Conservation (phyloP, 164 flowering plant species). For the Dillenia suffruticosa region DNA sequence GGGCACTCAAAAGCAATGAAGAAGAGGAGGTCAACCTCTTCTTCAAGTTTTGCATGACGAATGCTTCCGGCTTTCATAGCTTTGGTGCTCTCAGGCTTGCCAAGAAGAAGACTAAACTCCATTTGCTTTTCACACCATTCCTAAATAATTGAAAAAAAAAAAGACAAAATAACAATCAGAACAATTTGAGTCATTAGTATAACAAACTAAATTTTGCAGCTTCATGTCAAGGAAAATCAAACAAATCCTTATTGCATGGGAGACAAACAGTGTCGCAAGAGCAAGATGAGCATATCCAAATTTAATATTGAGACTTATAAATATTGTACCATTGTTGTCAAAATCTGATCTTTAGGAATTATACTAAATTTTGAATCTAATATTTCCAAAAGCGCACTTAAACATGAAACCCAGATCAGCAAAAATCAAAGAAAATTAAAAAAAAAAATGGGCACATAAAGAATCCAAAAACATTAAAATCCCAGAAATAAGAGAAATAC, state of each 20-base stretch:
- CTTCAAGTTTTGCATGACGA: constrained; percentile 74
- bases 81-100: constrained; percentile 33
- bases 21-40: constrained; percentile 48
- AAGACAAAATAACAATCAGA: neutral
- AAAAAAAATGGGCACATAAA: neutral
- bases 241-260: no score
- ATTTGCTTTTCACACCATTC: constrained; percentile 95
- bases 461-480: neutral
- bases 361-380: no score
- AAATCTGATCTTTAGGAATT: no score
- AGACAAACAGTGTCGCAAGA: no score
- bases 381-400: neutral
- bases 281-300: no score
- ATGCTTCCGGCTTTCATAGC: constrained; percentile 80
- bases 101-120: constrained; percentile 55
- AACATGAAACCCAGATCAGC: neutral
- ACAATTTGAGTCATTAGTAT: neutral
- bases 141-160: constrained; percentile 20
- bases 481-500: constrained; percentile 27
- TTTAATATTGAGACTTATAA: no score
- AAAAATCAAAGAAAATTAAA: neutral
- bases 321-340: no score
- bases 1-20: neutral
- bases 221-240: no score
- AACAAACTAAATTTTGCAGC: no score